A percentile compares a stretch with the other conserved stretches of the same genome.
phyloP scores from a whole-genome alignment of 1,284 basidiomycete species.

The Ustilago tritici region DNA sequence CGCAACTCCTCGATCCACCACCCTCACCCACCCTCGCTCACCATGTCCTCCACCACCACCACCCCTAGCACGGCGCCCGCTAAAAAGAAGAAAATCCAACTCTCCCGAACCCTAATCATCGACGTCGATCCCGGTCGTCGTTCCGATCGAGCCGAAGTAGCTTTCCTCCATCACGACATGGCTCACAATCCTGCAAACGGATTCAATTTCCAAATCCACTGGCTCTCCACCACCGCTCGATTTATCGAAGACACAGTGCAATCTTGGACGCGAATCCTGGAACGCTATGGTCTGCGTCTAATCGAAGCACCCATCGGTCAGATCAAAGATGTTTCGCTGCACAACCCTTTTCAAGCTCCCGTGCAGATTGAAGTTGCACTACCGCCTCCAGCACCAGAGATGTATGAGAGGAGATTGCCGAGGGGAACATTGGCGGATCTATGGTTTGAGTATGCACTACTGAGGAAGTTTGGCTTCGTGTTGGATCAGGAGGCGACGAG shows the following conservation, averaged over 20 bases:
- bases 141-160: slow-evolving; percentile 66
- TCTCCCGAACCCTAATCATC: slow-evolving; percentile 64
- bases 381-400: slow-evolving; percentile 56
- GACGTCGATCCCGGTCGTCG: slow-evolving; percentile 64
- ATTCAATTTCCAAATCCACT: slow-evolving; percentile 81
- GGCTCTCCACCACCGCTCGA: slow-evolving; percentile 96
- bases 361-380: slow-evolving; percentile 63
- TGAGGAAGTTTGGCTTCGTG: slow-evolving; percentile 65
- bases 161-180: slow-evolving; percentile 67
- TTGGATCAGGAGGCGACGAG: slow-evolving; percentile 66
- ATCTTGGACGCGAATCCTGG: slow-evolving; percentile 85
- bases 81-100: slow-evolving; percentile 49
- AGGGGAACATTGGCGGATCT: slow-evolving; percentile 47
- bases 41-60: slow-evolving; percentile 24
- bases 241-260: slow-evolving; percentile 90
- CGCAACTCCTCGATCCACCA: slow-evolving; percentile 34
- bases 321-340: slow-evolving; percentile 65
- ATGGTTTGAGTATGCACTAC: slow-evolving; percentile 65
- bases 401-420: slow-evolving; percentile 52
- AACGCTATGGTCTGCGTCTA: slow-evolving; percentile 89
- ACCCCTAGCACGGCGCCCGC: background rate
- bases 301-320: slow-evolving; percentile 76
- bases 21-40: slow-evolving; percentile 21
- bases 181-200: slow-evolving; percentile 69
- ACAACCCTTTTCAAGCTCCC: slow-evolving; percentile 68